These are phyloP conservation scores for Cryomyces antarcticus DNA, from an alignment of 495 filamentous ascomycete genomes.

Conservation along the genomic window DNA sequence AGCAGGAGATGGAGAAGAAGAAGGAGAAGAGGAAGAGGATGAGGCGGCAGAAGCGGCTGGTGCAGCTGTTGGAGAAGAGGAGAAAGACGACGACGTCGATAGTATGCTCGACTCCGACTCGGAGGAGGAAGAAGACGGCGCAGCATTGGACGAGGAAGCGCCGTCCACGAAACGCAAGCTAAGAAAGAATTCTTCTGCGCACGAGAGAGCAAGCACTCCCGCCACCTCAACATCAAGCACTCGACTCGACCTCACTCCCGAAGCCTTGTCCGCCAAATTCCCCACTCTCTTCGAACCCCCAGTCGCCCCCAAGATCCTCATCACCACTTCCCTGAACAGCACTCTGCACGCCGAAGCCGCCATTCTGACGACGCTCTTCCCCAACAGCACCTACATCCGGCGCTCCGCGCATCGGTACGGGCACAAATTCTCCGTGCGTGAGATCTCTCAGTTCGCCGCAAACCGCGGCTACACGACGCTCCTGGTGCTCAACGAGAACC, in stretches of 20 bases:
- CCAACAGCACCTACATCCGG: conserved; percentile 70
- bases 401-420: conserved; percentile 60
- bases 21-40: conserved; percentile 24
- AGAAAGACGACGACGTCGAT: conserved; percentile 41
- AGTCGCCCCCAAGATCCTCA: conserved; percentile 53
- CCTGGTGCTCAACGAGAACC: conserved; percentile 65
- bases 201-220: conserved; percentile 9
- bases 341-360: conserved; percentile 67
- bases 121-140: conserved; percentile 18
- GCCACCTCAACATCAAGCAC: conserved; percentile 12
- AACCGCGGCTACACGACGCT: conserved; percentile 64
- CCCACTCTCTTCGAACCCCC: conserved; percentile 55
- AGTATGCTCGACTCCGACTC: conserved; percentile 44
- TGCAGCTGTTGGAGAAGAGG: conserved; percentile 21
- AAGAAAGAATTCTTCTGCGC: conserved; percentile 4
- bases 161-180: conserved; percentile 1
- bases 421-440: conserved; percentile 72
- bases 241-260: conserved; percentile 20
- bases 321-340: conserved; percentile 74
- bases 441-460: conserved; percentile 71
- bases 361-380: conserved; percentile 59
- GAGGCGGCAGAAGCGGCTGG: conserved; percentile 20
- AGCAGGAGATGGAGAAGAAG: conserved; percentile 13
- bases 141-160: conserved; percentile 21
- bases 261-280: conserved; percentile 31